Conservation (phyloP, 2,329 filamentous ascomycete species). For the Colletotrichum sp. region DNA sequence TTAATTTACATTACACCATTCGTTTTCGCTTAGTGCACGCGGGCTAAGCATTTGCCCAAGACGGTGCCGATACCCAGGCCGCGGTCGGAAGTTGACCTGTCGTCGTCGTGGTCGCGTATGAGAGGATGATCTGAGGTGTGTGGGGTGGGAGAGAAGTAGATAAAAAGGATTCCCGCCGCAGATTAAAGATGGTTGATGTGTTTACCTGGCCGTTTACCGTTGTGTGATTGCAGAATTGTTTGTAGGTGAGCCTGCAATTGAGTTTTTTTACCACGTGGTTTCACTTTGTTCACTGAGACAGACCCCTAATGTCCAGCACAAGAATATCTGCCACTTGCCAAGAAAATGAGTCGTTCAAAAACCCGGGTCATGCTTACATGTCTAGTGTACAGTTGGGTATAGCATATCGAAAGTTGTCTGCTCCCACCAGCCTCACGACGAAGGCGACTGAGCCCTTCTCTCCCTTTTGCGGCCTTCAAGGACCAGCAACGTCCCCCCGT, state of each 20-base stretch:
- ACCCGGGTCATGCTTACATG: slow-evolving; percentile 5
- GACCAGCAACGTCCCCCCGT: background rate
- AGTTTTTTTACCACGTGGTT: background rate
- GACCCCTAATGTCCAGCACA: background rate
- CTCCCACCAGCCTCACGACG: background rate
- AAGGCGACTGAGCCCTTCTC: background rate
- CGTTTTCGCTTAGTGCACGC: background rate
- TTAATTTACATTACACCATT: background rate
- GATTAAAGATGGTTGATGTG: background rate
- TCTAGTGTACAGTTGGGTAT: slow-evolving; percentile 23
- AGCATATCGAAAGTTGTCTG: slow-evolving; percentile 5
- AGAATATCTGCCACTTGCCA: background rate
- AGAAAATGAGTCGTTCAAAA: background rate
- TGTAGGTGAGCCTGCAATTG: background rate
- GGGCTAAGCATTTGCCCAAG: background rate
- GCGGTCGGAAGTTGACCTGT: background rate
- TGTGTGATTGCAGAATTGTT: background rate
- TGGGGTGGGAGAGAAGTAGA: background rate
- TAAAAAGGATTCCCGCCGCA: background rate
- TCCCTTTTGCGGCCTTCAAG: background rate
- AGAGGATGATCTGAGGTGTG: background rate
- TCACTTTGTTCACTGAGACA: background rate
- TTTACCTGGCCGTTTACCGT: background rate
- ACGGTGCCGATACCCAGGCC: background rate
- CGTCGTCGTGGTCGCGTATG: background rate